phyloP scores from a whole-genome alignment of 495 filamentous ascomycete species.

The Rostrohypoxylon terebratum region DNA sequence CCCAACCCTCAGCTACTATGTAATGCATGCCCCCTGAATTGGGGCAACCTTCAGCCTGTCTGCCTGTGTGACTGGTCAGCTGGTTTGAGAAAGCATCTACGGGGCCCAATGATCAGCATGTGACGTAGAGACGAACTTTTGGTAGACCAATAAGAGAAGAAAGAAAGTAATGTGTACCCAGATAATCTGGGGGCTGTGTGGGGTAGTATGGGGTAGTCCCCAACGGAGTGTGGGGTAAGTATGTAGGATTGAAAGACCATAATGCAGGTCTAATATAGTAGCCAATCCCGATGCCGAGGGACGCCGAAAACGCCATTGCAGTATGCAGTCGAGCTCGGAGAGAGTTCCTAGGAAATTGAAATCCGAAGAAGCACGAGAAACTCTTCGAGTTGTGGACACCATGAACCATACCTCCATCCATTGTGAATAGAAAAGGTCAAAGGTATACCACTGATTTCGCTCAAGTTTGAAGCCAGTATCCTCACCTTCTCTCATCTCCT shows the following conservation, averaged over 20 bases:
- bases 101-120: neutral
- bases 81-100: neutral
- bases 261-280: neutral
- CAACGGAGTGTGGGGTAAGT: neutral
- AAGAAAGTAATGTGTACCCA: neutral
- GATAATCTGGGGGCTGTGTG: neutral
- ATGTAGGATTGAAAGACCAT: neutral
- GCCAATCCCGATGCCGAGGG: neutral
- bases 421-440: neutral
- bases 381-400: neutral
- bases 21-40: neutral
- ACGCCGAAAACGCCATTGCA: neutral
- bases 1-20: neutral
- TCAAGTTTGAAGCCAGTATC: neutral
- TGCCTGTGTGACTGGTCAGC: too few relatives aligned
- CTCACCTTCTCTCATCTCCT: neutral
- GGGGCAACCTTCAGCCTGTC: neutral
- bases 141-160: neutral
- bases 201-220: neutral
- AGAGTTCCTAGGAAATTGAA: too few relatives aligned
- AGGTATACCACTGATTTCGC: neutral
- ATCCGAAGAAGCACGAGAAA: neutral
- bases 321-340: too few relatives aligned
- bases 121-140: neutral
- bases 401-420: neutral